Evolutionary conservation across 768 basidiomycete species (phyloP), one percentile per base, ranked within the genome.

Genomic region (Kwoniella sp.): DNA sequence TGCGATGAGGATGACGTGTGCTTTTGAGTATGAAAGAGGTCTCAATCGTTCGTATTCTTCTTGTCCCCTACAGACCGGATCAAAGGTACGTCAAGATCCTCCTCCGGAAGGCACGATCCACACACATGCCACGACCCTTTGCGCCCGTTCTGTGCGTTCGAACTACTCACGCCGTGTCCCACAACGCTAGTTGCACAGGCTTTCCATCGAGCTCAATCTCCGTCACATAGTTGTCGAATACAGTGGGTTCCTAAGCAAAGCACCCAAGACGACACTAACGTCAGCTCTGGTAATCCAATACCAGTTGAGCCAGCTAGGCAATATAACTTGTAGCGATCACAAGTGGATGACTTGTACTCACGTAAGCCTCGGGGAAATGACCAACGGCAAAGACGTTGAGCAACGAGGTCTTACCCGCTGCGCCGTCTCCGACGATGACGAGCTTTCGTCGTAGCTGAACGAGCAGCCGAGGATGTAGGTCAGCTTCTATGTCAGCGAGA

Each of bases 21-120:
- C 96, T 84, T 96, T 92, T 58, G 93, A 93, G 82, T 98, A 98
- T 53, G 93, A 96, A 82, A 99, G 87, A 53, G 96, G 96, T 73
- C 96, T 88, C 75, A 98, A 85, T 70, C 95, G 89, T 89, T 98
- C 95, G 81, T 99, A 97, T 83, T 96, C 95, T 84, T 99, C 95
- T 84, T 97, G 94, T 52, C 95, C 94, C 76, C 94, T 96, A 31
- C 20, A 25, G 1, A 17, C 9, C 41, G 41, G 4, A 7, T 9
- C 5, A 45, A 45, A 45, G 41, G 41, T 17, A 52, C 8, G 25
- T 25, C 50, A 51, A 25, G 8, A 48, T 4, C 20, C 50, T 8
- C 23, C 26, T 9, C 23, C 50, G 22, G 29, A 4, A 55, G 28
- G 29, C 30, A 30, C 31, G n/a, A 34, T 30, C 4, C 9, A 55